Percentiles rank a stretch among this genome's conserved stretches.
Conservation (phyloP, 169 alveolate genomes). For the Plasmodium inui region DNA sequence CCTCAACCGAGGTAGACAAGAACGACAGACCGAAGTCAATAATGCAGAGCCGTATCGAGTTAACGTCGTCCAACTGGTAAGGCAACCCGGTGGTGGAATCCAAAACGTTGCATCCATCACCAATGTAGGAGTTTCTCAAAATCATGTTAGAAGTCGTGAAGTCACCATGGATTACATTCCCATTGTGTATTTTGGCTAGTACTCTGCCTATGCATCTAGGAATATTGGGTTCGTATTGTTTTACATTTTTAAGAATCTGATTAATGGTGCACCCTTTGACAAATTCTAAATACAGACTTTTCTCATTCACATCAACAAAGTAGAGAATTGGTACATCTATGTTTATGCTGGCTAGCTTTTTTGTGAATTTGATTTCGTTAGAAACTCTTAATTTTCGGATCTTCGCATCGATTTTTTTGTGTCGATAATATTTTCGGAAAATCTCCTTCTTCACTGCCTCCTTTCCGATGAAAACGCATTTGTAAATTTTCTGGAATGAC, state of each 20-base stretch:
- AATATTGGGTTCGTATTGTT: slow-evolving; percentile 44
- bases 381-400: slow-evolving; percentile 77
- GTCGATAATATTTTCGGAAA: slow-evolving; percentile 79
- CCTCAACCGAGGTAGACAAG: slow-evolving; percentile 82
- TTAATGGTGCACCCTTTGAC: slow-evolving; percentile 78
- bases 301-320: slow-evolving; percentile 78
- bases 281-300: slow-evolving; percentile 79
- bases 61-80: slow-evolving; percentile 15
- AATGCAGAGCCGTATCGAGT: slow-evolving; percentile 50
- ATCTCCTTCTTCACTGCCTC: slow-evolving; percentile 79
- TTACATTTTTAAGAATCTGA: slow-evolving; percentile 29
- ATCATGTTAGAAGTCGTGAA: slow-evolving; percentile 84
- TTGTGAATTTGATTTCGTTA: slow-evolving; percentile 79
- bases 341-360: slow-evolving; percentile 76
- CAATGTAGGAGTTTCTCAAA: slow-evolving; percentile 69
- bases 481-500: slow-evolving; percentile 33
- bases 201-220: slow-evolving; percentile 69
- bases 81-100: slow-evolving; percentile 2
- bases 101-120: slow-evolving; percentile 25
- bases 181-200: slow-evolving; percentile 84
- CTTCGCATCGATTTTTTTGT: slow-evolving; percentile 77
- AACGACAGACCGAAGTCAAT: slow-evolving; percentile 84
- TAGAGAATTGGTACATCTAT: slow-evolving; percentile 82
- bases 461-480: slow-evolving; percentile 74
- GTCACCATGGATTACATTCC: slow-evolving; percentile 85